Conservation (phyloP, 176 grass and related monocot species). For the Lolium multiflorum region DNA sequence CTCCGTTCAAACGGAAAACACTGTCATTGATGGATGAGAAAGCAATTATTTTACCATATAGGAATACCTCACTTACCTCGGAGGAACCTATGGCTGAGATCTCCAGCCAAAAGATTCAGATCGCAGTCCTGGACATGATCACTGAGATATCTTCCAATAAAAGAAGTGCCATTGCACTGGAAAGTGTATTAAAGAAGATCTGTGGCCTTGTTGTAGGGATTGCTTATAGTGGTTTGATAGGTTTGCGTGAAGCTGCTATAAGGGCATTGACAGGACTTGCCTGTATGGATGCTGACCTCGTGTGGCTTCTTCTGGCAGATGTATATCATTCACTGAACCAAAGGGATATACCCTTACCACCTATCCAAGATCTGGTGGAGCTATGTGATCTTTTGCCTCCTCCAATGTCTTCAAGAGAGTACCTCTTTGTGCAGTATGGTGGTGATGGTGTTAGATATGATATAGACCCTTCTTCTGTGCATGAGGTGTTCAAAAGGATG, state of each 20-base stretch:
- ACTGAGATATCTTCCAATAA: slow-evolving; percentile 66
- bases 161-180: slow-evolving; percentile 69
- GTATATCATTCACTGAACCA: slow-evolving; percentile 79
- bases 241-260: slow-evolving; percentile 71
- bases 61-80: slow-evolving; percentile 58
- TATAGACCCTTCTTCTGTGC: slow-evolving; percentile 61
- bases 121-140: slow-evolving; percentile 82
- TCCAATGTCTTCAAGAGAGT: slow-evolving; percentile 67
- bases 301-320: slow-evolving; percentile 94
- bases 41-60: slow-evolving; percentile 83
- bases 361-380: slow-evolving; percentile 46
- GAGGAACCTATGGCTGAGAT: slow-evolving; percentile 88
- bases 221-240: slow-evolving; percentile 68
- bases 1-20: slow-evolving; percentile 70
- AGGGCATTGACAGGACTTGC: slow-evolving; percentile 74
- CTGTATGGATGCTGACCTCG: slow-evolving; percentile 78
- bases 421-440: slow-evolving; percentile 78
- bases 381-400: slow-evolving; percentile 71
- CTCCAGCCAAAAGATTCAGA: slow-evolving; percentile 91
- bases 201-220: slow-evolving; percentile 88
- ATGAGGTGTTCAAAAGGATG: slow-evolving; percentile 63
- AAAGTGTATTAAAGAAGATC: slow-evolving; percentile 79
- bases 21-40: slow-evolving; percentile 54
- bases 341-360: slow-evolving; percentile 52
- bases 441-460: slow-evolving; percentile 74